A percentile compares a stretch with the other conserved stretches of the same genome.
Evolutionary conservation across 441 rosid genomes (phyloP).

Genomic region (Flueggea neowawraea): DNA sequence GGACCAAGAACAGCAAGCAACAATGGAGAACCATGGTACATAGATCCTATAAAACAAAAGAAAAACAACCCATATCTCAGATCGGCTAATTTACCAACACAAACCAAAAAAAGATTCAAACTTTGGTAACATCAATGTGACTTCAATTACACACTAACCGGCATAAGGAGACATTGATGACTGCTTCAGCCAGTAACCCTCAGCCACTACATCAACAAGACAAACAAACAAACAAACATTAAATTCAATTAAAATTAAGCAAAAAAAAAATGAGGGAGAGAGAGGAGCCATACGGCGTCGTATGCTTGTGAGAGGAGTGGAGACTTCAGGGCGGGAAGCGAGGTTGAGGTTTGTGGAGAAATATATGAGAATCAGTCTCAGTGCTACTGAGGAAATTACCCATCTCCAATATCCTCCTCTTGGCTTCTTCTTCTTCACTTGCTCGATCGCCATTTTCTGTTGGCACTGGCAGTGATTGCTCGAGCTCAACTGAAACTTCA

Average conservation of each 20-base stretch:
- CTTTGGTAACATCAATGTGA: background rate
- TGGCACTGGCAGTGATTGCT: background rate
- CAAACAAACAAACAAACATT: slow-evolving; percentile 1
- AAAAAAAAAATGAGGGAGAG: background rate
- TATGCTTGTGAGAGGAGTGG: slow-evolving; percentile 95
- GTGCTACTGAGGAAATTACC: slow-evolving; percentile 40
- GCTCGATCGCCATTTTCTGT: slow-evolving; percentile 11
- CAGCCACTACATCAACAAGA: slow-evolving; percentile 31
- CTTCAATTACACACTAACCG: slow-evolving; percentile 18
- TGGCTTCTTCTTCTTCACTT: slow-evolving; percentile 14
- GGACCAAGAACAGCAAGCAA: slow-evolving; percentile 83
- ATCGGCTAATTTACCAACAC: background rate
- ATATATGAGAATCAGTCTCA: slow-evolving; percentile 62
- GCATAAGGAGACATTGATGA: slow-evolving; percentile 47
- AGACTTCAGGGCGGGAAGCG: slow-evolving; percentile 90
- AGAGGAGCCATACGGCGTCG: slow-evolving; percentile 83
- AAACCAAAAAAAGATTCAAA: background rate
- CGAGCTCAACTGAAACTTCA: too few species aligned
- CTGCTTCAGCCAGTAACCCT: slow-evolving; percentile 45
- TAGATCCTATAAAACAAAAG: slow-evolving; percentile 64
- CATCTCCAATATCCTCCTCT: slow-evolving; percentile 54
- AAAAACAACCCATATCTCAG: background rate
- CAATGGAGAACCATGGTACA: slow-evolving; percentile 97
- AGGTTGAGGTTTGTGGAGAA: slow-evolving; percentile 67
- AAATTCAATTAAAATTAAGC: background rate